These are phyloP conservation scores for Cyclaneusma minus DNA, from an alignment of 2,329 filamentous ascomycete genomes.

Conservation along the genomic window DNA sequence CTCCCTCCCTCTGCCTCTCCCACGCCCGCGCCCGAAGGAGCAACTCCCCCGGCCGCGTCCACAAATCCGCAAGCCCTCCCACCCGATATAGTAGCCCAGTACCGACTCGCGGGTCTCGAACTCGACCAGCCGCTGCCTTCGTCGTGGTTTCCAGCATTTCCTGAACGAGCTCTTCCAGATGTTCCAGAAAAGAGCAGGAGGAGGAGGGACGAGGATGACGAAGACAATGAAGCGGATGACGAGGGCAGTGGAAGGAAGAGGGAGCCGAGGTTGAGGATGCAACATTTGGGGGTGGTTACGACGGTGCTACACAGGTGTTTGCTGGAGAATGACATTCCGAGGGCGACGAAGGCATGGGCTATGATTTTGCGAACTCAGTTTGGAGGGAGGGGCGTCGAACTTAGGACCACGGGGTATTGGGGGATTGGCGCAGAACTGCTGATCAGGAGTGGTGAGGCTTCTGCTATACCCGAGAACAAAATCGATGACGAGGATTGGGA, in stretches of 20 bases:
- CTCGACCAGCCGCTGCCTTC: conserved; percentile 28
- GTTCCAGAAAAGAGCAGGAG: conserved; percentile 2
- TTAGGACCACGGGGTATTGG: conserved; percentile 60
- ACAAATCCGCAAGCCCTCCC: too few relatives aligned
- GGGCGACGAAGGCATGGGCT: conserved; percentile 61
- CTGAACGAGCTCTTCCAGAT: conserved; percentile 31
- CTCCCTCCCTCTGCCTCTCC: too few relatives aligned
- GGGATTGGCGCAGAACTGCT: conserved; percentile 73
- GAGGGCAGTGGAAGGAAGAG: conserved; percentile 5
- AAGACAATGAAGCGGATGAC: conserved; percentile 2
- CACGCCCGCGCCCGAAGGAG: too few relatives aligned
- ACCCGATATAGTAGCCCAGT: too few relatives aligned
- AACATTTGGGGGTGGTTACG: conserved; percentile 51
- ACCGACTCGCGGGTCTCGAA: conserved; percentile 34
- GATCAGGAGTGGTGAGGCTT: conserved; percentile 32
- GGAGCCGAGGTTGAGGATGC: conserved; percentile 22
- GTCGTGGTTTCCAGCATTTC: conserved; percentile 27
- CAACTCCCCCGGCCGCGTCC: not conserved
- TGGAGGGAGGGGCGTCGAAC: conserved; percentile 41
- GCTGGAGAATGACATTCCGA: conserved; percentile 50
- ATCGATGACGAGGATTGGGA: conserved; percentile 5
- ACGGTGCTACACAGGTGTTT: conserved; percentile 60
- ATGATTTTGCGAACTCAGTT: conserved; percentile 51
- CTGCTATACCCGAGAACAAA: conserved; percentile 2
- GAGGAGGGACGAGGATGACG: conserved; percentile 3